Percentiles rank a stretch among this genome's conserved stretches.
These are phyloP conservation scores for Diaporthe citri DNA, from an alignment of 2,329 filamentous ascomycete species.

Conservation along the genomic window DNA sequence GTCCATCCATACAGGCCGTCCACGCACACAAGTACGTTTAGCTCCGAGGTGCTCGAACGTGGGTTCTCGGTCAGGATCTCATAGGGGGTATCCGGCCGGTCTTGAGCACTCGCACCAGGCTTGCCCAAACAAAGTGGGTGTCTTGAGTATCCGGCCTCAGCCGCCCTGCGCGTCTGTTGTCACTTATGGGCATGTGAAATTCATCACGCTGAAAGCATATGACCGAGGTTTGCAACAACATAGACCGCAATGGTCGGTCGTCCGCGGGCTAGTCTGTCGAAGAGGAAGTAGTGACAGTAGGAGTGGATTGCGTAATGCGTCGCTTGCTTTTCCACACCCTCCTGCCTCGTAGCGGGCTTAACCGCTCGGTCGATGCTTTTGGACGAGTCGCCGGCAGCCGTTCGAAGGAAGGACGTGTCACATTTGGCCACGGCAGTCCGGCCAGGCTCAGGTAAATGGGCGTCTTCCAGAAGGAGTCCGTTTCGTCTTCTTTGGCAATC, in stretches of 20 bases:
- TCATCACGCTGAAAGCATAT: neutral
- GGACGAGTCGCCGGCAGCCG: slow-evolving; percentile 14
- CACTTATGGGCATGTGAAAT: neutral
- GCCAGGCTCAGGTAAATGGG: slow-evolving; percentile 2
- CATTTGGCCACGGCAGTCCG: slow-evolving; percentile 1
- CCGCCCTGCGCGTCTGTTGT: neutral
- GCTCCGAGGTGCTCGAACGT: neutral
- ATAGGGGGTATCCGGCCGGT: neutral
- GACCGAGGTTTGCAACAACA: neutral
- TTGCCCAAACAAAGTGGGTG: neutral
- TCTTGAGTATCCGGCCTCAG: neutral
- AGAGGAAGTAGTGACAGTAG: neutral
- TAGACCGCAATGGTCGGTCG: neutral
- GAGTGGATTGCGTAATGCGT: neutral
- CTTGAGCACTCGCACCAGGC: neutral
- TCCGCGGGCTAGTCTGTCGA: neutral
- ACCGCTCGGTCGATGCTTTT: slow-evolving; percentile 21
- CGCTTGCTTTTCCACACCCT: neutral
- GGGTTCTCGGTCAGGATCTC: neutral
- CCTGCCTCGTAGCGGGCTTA: slow-evolving; percentile 5
- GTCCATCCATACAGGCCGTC: neutral
- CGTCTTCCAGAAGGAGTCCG: slow-evolving; percentile 21
- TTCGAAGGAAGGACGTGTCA: slow-evolving; percentile 11
- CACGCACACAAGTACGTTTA: neutral
- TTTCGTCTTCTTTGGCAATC: slow-evolving; percentile 10